Evolutionary conservation across 148 eudicot species (phyloP).

Genomic region (Rhododendron williamsianum): DNA sequence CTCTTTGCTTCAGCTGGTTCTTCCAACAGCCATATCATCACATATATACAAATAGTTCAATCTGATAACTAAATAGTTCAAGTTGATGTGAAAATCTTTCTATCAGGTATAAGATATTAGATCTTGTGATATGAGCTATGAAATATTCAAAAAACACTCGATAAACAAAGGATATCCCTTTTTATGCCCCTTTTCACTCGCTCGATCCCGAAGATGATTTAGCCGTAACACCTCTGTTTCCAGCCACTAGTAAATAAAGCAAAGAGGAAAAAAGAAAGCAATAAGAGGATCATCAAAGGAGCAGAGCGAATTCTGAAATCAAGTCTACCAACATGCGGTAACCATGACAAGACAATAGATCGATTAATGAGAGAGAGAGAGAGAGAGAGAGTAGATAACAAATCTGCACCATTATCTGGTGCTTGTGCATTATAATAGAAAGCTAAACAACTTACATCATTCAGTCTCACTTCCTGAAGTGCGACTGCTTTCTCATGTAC

Average conservation of each 20-base stretch:
- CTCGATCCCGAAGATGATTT: constrained; percentile 85
- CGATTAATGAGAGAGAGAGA: background rate
- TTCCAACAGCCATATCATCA: background rate
- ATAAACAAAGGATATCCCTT: constrained; percentile 81
- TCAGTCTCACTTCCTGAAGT: constrained; percentile 58
- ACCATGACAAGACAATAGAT: background rate
- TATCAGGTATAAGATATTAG: background rate
- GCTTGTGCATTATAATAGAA: background rate
- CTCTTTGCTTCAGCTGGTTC: background rate
- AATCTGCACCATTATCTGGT: background rate
- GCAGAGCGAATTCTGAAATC: constrained; percentile 4
- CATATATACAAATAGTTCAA: background rate
- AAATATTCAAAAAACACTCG: background rate
- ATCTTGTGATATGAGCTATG: background rate
- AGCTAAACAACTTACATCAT: constrained; percentile 54
- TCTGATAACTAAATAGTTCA: background rate
- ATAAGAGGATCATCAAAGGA: constrained; percentile 8
- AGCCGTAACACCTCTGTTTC: constrained; percentile 74
- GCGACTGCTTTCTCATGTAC: constrained; percentile 70
- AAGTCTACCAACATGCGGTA: constrained; percentile 3
- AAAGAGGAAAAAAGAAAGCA: background rate
- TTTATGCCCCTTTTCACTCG: constrained; percentile 82
- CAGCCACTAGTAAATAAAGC: constrained; percentile 38
- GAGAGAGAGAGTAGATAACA: background rate
- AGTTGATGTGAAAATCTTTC: background rate